Percentiles rank a stretch among this genome's conserved stretches.
phyloP scores from a whole-genome alignment of 768 basidiomycete species.

The Collybia sp. region DNA sequence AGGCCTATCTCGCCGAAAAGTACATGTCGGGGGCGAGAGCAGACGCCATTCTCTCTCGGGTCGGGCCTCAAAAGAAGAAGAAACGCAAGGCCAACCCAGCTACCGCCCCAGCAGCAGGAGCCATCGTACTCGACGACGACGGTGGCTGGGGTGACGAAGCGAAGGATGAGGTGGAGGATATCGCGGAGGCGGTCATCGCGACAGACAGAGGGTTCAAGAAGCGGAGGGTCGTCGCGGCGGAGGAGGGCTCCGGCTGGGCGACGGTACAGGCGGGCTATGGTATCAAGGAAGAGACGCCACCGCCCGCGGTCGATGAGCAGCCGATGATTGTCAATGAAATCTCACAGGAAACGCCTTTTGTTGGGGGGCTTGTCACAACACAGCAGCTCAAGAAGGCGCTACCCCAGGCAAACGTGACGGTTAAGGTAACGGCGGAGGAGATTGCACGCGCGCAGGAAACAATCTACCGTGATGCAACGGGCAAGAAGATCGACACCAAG shows the following conservation, averaged over 20 bases:
- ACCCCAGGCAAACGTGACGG: conserved; percentile 33
- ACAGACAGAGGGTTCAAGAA: conserved; percentile 80
- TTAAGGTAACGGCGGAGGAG: conserved; percentile 44
- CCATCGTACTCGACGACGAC: conserved; percentile 64
- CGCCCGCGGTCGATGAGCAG: conserved; percentile 61
- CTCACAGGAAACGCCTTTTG: conserved; percentile 37
- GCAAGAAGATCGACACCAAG: conserved; percentile 86
- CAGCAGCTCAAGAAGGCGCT: conserved; percentile 67
- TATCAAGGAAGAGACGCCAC: conserved; percentile 42
- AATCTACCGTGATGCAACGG: conserved; percentile 87
- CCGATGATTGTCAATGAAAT: conserved; percentile 53
- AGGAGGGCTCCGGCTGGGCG: conserved; percentile 59
- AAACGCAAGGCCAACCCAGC: conserved; percentile 52
- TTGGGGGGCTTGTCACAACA: conserved; percentile 76
- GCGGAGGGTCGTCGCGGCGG: conserved; percentile 36
- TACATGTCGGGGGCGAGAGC: conserved; percentile 98
- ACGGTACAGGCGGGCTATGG: conserved; percentile 50
- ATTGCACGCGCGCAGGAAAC: conserved; percentile 76
- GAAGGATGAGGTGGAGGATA: conserved; percentile 51
- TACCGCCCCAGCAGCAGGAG: conserved; percentile 18
- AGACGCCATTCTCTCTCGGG: conserved; percentile 82
- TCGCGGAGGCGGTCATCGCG: conserved; percentile 62
- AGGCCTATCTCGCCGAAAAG: conserved; percentile 82
- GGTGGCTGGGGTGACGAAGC: conserved; percentile 56
- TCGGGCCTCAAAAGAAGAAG: conserved; percentile 66